A percentile compares a stretch with the other conserved stretches of the same genome.
Evolutionary conservation across 495 filamentous ascomycete species (phyloP).

Genomic region (Penicillium bovifimosum): DNA sequence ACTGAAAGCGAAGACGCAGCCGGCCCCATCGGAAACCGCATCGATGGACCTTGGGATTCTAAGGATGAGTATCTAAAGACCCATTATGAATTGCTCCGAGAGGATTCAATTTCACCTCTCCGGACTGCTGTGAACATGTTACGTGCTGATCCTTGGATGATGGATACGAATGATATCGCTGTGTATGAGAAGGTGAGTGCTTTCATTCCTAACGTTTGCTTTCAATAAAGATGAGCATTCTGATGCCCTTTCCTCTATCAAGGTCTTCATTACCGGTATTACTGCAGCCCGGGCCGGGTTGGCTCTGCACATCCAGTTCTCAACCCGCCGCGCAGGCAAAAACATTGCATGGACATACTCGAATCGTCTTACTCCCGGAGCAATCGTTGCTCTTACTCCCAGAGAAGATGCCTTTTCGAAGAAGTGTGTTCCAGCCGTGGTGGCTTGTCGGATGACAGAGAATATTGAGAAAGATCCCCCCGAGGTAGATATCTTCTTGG

Average conservation of each 20-base stretch:
- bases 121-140: conserved; percentile 52
- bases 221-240: neutral
- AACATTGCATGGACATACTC: conserved; percentile 74
- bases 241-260: neutral
- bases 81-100: conserved; percentile 62
- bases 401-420: conserved; percentile 56
- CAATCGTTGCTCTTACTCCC: conserved; percentile 65
- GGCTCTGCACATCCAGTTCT: conserved; percentile 65
- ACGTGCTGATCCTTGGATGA: conserved; percentile 38
- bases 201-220: neutral
- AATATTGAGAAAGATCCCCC: conserved; percentile 60
- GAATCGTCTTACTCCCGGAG: conserved; percentile 63
- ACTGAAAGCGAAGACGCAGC: conserved; percentile 17
- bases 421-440: conserved; percentile 63
- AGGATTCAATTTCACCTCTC: conserved; percentile 56
- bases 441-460: conserved; percentile 64
- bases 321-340: conserved; percentile 57
- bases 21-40: conserved; percentile 31
- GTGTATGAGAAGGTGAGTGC: conserved; percentile 67
- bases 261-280: conserved; percentile 64
- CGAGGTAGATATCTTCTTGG: conserved; percentile 72
- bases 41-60: conserved; percentile 41
- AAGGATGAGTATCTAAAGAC: conserved; percentile 52
- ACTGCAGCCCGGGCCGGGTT: conserved; percentile 58
- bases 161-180: conserved; percentile 51